Evolutionary conservation across 257 asterid genomes (phyloP), one percentile per base, ranked within the genome.

Genomic region (Euphrasia confusa): DNA sequence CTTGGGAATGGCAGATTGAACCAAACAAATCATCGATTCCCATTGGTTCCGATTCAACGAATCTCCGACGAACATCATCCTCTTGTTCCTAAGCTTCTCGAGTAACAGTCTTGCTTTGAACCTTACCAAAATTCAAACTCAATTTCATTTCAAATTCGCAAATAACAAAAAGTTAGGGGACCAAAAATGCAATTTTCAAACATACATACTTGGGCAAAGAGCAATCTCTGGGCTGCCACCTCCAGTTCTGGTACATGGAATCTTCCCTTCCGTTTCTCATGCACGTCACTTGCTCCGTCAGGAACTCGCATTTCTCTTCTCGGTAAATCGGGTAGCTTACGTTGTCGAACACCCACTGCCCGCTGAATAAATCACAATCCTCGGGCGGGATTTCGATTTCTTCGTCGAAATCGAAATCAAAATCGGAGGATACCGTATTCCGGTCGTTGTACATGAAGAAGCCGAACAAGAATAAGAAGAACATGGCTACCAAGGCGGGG

Each of bases 21-120:
- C 88, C 71, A 90, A 78, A 42, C 97, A 90, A 45, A 90, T 66
- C 97, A 90, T 90, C 1, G 97, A 90, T 63, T 90, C 97, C 97
- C 97, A 90, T 55, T 90, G 97, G 27, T 90, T 90, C 56, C 97
- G 79, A 37, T 90, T 90, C 70, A 90, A 59, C 0, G 97, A 90
- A 52, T 90, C 97, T 7, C 97, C 97, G 5, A 90, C 97, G 53
- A 87, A 90, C 97, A 90, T 87, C 61, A 90, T 56, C 71, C 94
- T 81, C 82, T 90, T 90, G 76, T 85, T 83, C 83, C 95, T 84
- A 76, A 90, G 64, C 68, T 81, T 90, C 77, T 90, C 84, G 3
- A 90, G 82, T 71, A 90, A 32, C 48, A 84, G 57, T 61, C 62
- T 81, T 49, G 97, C 77, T 49, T 74, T 83, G 58, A 90, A 90